These are phyloP conservation scores for Asterochloris erici DNA, from an alignment of 139 green algal species.

Conservation along the genomic window DNA sequence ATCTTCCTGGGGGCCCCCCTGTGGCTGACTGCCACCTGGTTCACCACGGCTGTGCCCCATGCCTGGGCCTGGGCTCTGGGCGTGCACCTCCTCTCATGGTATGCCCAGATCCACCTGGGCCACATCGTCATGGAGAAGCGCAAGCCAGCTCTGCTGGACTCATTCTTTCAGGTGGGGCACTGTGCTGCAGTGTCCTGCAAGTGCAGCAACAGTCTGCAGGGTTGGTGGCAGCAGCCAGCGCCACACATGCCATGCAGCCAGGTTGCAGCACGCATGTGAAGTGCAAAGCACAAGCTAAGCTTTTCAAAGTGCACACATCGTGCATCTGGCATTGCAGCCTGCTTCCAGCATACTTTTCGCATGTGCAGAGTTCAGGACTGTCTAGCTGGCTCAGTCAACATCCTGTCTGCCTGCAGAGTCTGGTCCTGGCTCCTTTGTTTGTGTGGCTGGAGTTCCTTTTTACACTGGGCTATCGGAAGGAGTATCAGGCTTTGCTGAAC, in stretches of 20 bases:
- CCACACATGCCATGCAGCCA: background rate
- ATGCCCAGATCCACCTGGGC: constrained; percentile 56
- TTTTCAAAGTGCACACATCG: background rate
- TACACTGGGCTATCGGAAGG: constrained; percentile 55
- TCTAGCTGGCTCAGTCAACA: background rate
- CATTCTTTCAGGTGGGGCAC: constrained; percentile 61
- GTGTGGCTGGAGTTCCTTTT: constrained; percentile 88
- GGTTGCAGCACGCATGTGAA: background rate
- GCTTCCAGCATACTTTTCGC: background rate
- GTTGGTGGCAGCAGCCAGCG: background rate
- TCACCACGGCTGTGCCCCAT: constrained; percentile 37
- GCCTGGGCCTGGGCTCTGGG: constrained; percentile 52
- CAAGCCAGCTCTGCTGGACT: constrained; percentile 76
- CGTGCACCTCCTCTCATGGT: constrained; percentile 41
- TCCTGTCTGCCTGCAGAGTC: constrained; percentile 30
- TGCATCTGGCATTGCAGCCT: background rate
- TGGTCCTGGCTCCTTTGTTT: constrained; percentile 73
- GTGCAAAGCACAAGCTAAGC: no score
- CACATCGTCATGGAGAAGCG: constrained; percentile 72
- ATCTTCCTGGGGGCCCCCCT: constrained; percentile 54
- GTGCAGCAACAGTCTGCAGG: background rate
- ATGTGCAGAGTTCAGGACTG: background rate
- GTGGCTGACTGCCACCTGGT: constrained; percentile 49
- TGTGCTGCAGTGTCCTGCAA: background rate
- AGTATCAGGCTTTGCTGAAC: constrained; percentile 45